Evolutionary conservation across 495 filamentous ascomycete species (phyloP).

Genomic region (Collariella sp.): DNA sequence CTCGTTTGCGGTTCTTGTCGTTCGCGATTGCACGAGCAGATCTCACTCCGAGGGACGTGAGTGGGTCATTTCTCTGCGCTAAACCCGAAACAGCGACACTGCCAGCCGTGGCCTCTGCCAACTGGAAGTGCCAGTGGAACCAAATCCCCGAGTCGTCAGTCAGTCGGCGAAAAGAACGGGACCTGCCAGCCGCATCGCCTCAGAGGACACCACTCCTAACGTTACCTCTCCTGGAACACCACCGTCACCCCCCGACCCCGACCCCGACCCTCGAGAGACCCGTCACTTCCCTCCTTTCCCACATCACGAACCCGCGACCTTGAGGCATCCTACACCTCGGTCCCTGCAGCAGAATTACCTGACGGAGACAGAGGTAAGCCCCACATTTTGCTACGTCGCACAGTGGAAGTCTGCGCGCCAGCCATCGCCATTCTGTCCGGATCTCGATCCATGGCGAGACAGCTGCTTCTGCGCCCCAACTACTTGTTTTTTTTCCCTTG

Average conservation of each 20-base stretch:
- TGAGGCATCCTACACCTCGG: conserved; percentile 13
- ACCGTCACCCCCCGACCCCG: conserved; percentile 5
- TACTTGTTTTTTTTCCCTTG: background rate
- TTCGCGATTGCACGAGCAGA: background rate
- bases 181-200: conserved; percentile 22
- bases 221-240: too few relatives aligned
- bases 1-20: background rate
- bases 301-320: conserved; percentile 1
- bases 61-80: conserved; percentile 7
- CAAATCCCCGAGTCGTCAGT: conserved; percentile 22
- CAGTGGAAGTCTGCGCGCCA: conserved; percentile 8
- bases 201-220: conserved; percentile 13
- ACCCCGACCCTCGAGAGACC: background rate
- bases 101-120: conserved; percentile 18
- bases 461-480: background rate
- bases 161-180: conserved; percentile 19
- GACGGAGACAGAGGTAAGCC: conserved; percentile 16
- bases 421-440: conserved; percentile 9
- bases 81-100: conserved; percentile 14
- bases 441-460: background rate
- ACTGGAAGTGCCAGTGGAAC: too few relatives aligned
- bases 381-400: conserved; percentile 5
- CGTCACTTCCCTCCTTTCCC: conserved; percentile 5
- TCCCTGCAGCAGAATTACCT: background rate
- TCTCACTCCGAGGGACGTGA: background rate